Evolutionary conservation across 2,329 filamentous ascomycete species (phyloP).

Genomic region (Epichloe coenophiala): DNA sequence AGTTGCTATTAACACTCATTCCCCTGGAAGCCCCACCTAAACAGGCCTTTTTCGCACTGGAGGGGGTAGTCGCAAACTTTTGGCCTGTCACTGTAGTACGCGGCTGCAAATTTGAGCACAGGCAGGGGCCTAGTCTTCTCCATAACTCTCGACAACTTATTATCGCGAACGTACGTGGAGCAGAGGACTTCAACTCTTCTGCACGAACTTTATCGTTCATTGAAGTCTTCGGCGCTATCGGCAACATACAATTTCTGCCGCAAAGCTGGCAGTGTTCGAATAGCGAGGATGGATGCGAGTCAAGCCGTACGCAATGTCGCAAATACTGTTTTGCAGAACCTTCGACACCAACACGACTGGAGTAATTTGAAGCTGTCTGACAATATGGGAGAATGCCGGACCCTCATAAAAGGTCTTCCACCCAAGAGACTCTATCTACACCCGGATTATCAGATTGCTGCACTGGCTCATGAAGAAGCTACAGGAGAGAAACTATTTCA

Average conservation of each 20-base stretch:
- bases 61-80: no score
- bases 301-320: conserved; percentile 13
- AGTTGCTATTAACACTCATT: no score
- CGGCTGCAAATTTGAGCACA: no score
- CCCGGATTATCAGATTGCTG: conserved; percentile 67
- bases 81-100: no score
- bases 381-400: conserved; percentile 33
- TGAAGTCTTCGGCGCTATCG: neutral
- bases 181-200: no score
- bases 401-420: conserved; percentile 59
- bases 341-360: conserved; percentile 68
- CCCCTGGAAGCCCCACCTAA: no score
- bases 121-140: no score
- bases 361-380: conserved; percentile 42
- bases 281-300: neutral
- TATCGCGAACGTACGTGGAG: no score
- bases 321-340: conserved; percentile 50
- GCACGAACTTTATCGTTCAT: neutral
- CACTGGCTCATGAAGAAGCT: conserved; percentile 46
- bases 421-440: conserved; percentile 64
- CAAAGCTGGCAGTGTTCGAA: neutral
- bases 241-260: neutral
- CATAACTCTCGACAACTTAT: no score
- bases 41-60: no score
- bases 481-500: conserved; percentile 31